phyloP scores from a whole-genome alignment of 2,329 filamentous ascomycete species.

The Aspergillus sp. region DNA sequence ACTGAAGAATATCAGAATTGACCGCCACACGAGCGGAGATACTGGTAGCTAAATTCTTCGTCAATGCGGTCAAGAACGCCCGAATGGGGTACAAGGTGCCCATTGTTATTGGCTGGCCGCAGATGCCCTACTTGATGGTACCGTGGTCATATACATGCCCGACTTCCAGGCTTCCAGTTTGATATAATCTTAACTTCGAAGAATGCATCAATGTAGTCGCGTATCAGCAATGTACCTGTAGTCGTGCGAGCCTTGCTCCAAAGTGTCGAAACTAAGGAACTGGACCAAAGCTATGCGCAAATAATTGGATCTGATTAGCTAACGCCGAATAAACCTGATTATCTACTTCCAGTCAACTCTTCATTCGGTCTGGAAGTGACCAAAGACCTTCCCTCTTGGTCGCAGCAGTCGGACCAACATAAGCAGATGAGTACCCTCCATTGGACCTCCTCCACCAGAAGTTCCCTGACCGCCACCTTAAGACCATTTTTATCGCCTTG shows the following conservation, averaged over 20 bases:
- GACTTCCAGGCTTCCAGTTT: constrained; percentile 46
- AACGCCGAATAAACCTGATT: constrained; percentile 39
- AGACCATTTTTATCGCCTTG: constrained; percentile 45
- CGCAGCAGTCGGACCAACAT: constrained; percentile 44
- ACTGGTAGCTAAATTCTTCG: constrained; percentile 49
- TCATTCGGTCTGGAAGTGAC: constrained; percentile 41
- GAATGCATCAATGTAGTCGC: constrained; percentile 40
- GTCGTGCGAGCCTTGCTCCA: constrained; percentile 24
- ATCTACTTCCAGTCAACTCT: constrained; percentile 48
- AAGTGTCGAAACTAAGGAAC: constrained; percentile 30
- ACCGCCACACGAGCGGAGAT: constrained; percentile 37
- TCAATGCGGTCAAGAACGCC: constrained; percentile 47
- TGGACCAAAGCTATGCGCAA: constrained; percentile 39
- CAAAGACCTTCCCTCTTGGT: constrained; percentile 46
- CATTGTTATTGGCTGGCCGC: constrained; percentile 44
- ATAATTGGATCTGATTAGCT: constrained; percentile 30
- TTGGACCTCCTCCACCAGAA: constrained; percentile 25
- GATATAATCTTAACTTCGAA: constrained; percentile 42
- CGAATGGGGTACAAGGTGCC: constrained; percentile 40
- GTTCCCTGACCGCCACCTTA: constrained; percentile 36
- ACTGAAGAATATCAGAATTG: constrained; percentile 26
- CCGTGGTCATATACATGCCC: constrained; percentile 42
- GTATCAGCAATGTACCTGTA: constrained; percentile 41
- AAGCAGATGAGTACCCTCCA: constrained; percentile 37
- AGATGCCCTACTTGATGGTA: constrained; percentile 46